Evolutionary conservation across 257 asterid species (phyloP).

Genomic region (Salvia miltiorrhiza): DNA sequence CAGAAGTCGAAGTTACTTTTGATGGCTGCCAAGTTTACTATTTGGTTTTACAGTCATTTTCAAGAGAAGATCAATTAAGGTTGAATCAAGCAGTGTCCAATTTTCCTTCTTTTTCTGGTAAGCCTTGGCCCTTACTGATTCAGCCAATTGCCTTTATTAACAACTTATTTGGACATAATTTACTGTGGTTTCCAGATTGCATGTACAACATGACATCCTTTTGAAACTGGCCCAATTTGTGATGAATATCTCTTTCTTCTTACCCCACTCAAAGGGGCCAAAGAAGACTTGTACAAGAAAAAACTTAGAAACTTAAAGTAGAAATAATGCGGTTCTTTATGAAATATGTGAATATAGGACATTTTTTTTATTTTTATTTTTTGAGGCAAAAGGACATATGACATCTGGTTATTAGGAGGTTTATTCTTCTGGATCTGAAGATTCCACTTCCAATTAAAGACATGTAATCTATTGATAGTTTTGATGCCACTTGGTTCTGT

Average conservation of each 20-base stretch:
- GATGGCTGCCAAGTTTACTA: slow-evolving; percentile 14
- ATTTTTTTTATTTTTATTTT: too few species aligned
- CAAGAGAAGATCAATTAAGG: slow-evolving; percentile 67
- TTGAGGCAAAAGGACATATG: too few species aligned
- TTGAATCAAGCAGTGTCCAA: slow-evolving; percentile 54
- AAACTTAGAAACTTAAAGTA: not conserved
- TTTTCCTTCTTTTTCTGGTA: slow-evolving; percentile 65
- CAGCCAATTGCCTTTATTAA: slow-evolving; percentile 6
- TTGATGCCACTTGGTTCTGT: not conserved
- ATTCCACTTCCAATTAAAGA: not conserved
- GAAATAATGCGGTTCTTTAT: not conserved
- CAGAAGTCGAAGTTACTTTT: not conserved
- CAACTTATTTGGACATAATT: not conserved
- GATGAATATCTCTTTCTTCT: not conserved
- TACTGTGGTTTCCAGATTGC: not conserved
- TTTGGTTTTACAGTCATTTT: slow-evolving; percentile 48
- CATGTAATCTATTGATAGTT: not conserved
- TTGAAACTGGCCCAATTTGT: not conserved
- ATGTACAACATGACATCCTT: not conserved
- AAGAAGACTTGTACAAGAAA: not conserved
- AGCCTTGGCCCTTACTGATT: slow-evolving; percentile 10
- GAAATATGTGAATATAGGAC: not conserved
- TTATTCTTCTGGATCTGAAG: not conserved
- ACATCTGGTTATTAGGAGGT: not conserved
- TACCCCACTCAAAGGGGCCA: slow-evolving; percentile 7